A percentile compares a stretch with the other conserved stretches of the same genome.
These are phyloP conservation scores for Entrophospora sp. DNA, from an alignment of 192 early-diverging fungal genomes.

Conservation along the genomic window DNA sequence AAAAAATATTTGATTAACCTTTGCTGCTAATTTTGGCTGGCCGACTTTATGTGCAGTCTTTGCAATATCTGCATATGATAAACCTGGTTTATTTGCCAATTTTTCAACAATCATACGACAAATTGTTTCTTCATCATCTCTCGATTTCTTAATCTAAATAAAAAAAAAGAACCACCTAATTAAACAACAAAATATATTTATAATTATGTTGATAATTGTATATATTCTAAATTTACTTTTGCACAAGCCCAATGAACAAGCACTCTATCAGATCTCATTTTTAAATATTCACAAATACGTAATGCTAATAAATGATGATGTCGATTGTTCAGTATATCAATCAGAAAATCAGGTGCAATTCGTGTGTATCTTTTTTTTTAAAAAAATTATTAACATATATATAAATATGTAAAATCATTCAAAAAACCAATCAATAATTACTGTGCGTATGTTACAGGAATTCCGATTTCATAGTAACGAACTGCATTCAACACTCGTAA, in stretches of 20 bases:
- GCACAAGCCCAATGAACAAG: constrained; percentile 95
- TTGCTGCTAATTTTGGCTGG: constrained; percentile 74
- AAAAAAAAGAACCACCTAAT: constrained; percentile 13
- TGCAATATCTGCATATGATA: constrained; percentile 90
- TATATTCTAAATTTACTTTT: constrained; percentile 52
- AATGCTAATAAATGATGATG: constrained; percentile 82
- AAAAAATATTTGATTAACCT: constrained; percentile 31
- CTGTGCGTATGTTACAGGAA: constrained; percentile 84
- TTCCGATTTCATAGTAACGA: constrained; percentile 73
- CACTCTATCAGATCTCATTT: constrained; percentile 69
- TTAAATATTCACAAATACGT: constrained; percentile 74
- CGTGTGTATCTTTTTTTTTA: constrained; percentile 60
- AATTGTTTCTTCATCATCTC: constrained; percentile 82
- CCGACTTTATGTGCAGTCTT: constrained; percentile 82
- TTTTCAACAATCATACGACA: constrained; percentile 73
- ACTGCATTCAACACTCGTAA: constrained; percentile 88
- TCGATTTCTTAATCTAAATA: constrained; percentile 63
- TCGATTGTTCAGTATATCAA: constrained; percentile 75
- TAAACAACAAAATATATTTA: neutral
- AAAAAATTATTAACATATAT: too few relatives aligned
- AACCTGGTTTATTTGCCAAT: constrained; percentile 55
- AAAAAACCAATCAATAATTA: too few relatives aligned
- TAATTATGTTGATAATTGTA: neutral
- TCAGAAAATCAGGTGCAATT: constrained; percentile 71
- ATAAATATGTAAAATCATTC: too few relatives aligned